A percentile compares a stretch with the other conserved stretches of the same genome.
Evolutionary conservation across 179 eudicot species (phyloP).

Genomic region (Pouteria campechiana): DNA sequence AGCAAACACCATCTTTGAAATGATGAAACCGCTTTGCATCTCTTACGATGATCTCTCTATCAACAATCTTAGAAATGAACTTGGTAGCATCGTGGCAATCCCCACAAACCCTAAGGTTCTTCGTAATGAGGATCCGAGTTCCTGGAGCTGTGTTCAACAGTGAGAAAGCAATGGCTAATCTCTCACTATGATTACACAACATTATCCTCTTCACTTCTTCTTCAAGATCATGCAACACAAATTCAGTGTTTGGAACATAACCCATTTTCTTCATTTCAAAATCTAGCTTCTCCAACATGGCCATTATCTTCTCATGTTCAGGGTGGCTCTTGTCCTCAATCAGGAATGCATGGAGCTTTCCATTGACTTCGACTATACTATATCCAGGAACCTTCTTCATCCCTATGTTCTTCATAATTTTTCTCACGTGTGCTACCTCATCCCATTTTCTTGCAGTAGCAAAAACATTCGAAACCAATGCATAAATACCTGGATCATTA

Average conservation of each 20-base stretch:
- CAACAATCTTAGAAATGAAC: constrained; percentile 26
- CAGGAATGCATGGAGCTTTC: constrained; percentile 50
- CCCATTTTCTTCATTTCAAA: constrained; percentile 45
- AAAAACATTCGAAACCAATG: constrained; percentile 57
- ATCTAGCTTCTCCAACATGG: constrained; percentile 32
- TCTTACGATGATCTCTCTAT: constrained; percentile 41
- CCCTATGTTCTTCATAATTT: constrained; percentile 39
- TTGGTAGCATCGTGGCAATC: constrained; percentile 45
- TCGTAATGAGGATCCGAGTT: constrained; percentile 30
- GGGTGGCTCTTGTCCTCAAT: constrained; percentile 62
- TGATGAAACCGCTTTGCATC: constrained; percentile 49
- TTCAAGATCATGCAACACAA: constrained; percentile 39
- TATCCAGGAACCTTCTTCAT: constrained; percentile 66
- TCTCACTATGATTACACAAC: constrained; percentile 36
- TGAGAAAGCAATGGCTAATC: constrained; percentile 40
- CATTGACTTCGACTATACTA: constrained; percentile 58
- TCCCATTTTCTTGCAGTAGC: constrained; percentile 58
- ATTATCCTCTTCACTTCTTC: constrained; percentile 37
- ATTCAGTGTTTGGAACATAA: constrained; percentile 36
- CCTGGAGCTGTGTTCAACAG: constrained; percentile 35
- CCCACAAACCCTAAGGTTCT: constrained; percentile 48
- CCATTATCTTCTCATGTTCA: constrained; percentile 28
- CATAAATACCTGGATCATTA: constrained; percentile 48
- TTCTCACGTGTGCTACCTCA: constrained; percentile 50
- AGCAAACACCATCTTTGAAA: constrained; percentile 38